phyloP scores from a whole-genome alignment of 2,329 filamentous ascomycete species.

The Aspergillus eucalypticola region DNA sequence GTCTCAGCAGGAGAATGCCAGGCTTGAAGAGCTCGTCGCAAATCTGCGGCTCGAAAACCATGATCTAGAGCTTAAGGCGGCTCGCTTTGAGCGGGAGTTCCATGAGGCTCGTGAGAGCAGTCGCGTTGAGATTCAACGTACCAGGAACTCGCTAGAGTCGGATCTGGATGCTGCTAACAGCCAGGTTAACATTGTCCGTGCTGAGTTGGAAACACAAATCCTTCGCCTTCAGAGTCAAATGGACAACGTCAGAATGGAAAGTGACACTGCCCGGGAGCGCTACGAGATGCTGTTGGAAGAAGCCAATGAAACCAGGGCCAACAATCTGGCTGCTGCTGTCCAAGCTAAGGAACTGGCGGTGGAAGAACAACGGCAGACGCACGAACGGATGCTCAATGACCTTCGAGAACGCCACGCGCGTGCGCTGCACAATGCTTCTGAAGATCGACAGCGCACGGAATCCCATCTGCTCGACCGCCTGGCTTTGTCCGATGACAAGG shows the following conservation, averaged over 20 bases:
- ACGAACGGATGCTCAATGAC: conserved; percentile 74
- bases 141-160: conserved; percentile 73
- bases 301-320: conserved; percentile 67
- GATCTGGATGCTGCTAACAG: conserved; percentile 83
- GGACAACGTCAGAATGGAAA: conserved; percentile 74
- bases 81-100: conserved; percentile 76
- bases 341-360: conserved; percentile 57
- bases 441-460: conserved; percentile 80
- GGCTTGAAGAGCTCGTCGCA: conserved; percentile 60
- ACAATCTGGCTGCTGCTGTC: conserved; percentile 56
- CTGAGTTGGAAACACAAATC: conserved; percentile 79
- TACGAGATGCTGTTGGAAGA: conserved; percentile 85
- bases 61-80: conserved; percentile 67
- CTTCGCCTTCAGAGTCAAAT: conserved; percentile 70
- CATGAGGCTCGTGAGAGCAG: conserved; percentile 79
- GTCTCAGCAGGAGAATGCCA: conserved; percentile 59
- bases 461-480: conserved; percentile 78
- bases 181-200: conserved; percentile 79
- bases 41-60: conserved; percentile 59
- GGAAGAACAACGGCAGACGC: conserved; percentile 61
- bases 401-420: conserved; percentile 73
- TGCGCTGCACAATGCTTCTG: conserved; percentile 69
- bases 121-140: conserved; percentile 76
- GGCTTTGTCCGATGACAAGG: conserved; percentile 78
- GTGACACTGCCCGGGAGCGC: conserved; percentile 76